Base-by-base conservation (phyloP, 805 yeast species). In the Wickerhamomyces bisporus region DNA sequence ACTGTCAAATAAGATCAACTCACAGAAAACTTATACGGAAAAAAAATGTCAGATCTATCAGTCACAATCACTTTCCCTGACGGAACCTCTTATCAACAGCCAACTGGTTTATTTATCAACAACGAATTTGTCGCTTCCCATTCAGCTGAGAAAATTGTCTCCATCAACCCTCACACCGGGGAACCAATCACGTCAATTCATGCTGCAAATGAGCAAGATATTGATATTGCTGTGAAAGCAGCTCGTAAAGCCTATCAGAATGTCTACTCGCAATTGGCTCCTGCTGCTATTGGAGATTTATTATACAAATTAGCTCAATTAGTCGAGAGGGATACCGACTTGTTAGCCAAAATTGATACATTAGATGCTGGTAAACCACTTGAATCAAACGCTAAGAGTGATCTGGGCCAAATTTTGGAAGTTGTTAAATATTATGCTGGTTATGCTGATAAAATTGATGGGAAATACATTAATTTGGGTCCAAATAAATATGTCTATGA, bases 101-200 rank as follows among this genome's bases (percentile, higher is more conserved):
- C 96, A 50, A 78, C 82, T 10, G 96, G 96, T 36, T 66, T 89
- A 49, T 91, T 86, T 71, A 88, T 91, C 62, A 82, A 86, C 68
- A 86, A 86, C 61, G 87, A 86, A 60, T 88, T 82, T 55, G 79
- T 82, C 34, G 52, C 64, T 30, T 71, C 85, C 8, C 91, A 89
- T 44, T 73, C 73, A 37, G 73, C 71, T 37, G 66, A 73, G 49
- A 73, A 75, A 11, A 65, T 83, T 42, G 56, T 65, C 5, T 70
- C 70, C 4, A 70, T 71, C 29, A 64, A 70, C 38, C 85, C 85
- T 34, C 64, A 81, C 7, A 79, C 86, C 14, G 85, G 76, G 46
- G 77, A 78, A 52, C 66, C 64, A 26, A 71, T 82, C 40, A 62
- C 78, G 26, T 66, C 73, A 6, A 52, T 38, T 31, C 52, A 37